Base-by-base conservation (phyloP, 1,284 basidiomycete genomes). In the Volvariella surrecta region DNA sequence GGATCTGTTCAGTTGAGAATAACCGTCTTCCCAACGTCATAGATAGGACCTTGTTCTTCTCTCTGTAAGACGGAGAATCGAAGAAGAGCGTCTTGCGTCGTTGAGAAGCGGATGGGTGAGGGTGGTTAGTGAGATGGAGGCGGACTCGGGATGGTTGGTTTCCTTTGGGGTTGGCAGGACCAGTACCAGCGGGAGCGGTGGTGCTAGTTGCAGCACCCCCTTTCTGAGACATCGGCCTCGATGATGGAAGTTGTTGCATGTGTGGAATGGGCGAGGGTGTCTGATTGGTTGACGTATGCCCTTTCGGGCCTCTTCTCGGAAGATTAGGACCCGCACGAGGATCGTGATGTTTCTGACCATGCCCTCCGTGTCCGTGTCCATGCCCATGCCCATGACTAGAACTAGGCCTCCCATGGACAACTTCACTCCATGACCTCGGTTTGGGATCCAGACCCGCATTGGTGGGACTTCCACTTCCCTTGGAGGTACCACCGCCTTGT, bases 1-100 rank as follows among this genome's bases (percentile, higher is more conserved):
- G 54, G 19, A 76, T 56, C 30, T 70, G 53, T 4, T 57, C 49
- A 3, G 53, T 47, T 24, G 61, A 54, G 44, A 74, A 67, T 35
- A 35, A 28, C 24, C 11, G 24, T 11, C 24, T 28, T 28, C 24
- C 24, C 11, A 11, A 6, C 11, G 24, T 28, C 24, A 28, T 28
- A 11, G 24, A 6, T 28, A 28, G 24, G 11, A 11, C 24, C 11
- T 28, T 54, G 39, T 45, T 56, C 56, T 41, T 49, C 22, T 56
- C 48, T 7, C 51, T 48, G 17, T 44, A 43, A 0, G 45, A 16
- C 1, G 57, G 49, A 13, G 58, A 51, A 38, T 61, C 54, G 39
- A 66, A 64, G 3, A 62, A 50, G 20, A 63, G 50, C 30, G 46
- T 39, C 31, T 57, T 61, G n/a, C n/a, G n/a, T n/a, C n/a, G 11